These are phyloP conservation scores for Agrocybe chaxingu DNA, from an alignment of 768 basidiomycete species.

Conservation along the genomic window DNA sequence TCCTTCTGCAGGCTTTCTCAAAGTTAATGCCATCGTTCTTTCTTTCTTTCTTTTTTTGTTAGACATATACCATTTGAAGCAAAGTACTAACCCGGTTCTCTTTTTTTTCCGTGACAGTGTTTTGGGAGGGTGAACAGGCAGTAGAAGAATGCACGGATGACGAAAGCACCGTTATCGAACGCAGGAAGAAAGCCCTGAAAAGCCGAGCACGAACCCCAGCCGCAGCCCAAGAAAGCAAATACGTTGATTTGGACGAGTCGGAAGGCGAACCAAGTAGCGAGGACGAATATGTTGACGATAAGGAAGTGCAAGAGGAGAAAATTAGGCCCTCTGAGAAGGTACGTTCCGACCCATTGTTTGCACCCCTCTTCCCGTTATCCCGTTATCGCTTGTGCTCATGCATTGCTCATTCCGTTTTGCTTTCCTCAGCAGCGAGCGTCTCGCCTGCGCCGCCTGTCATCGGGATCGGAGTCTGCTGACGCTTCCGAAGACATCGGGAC, in stretches of 20 bases:
- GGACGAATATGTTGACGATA: constrained; percentile 68
- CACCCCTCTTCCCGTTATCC: constrained; percentile 4
- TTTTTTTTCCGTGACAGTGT: constrained; percentile 41
- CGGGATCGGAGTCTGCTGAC: constrained; percentile 41
- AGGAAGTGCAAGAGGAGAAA: constrained; percentile 30
- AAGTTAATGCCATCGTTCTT: not conserved
- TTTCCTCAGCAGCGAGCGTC: constrained; percentile 32
- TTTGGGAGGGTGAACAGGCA: constrained; percentile 68
- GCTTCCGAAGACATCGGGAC: constrained; percentile 8
- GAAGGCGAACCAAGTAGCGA: constrained; percentile 53
- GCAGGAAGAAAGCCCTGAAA: constrained; percentile 27
- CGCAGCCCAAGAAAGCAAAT: constrained; percentile 6
- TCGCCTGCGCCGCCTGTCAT: constrained; percentile 30
- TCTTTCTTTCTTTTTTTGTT: constrained; percentile 5
- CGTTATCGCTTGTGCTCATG: too few species aligned
- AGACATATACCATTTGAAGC: not conserved
- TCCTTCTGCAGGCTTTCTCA: too few species aligned
- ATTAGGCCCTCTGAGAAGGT: constrained; percentile 38
- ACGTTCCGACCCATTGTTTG: constrained; percentile 20
- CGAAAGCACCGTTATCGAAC: constrained; percentile 22
- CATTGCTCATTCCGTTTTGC: not conserved
- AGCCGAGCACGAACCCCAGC: constrained; percentile 15
- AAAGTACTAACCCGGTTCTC: constrained; percentile 8
- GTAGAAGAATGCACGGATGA: constrained; percentile 41
- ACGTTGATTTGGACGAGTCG: constrained; percentile 35